Evolutionary conservation across 176 grass and related monocot species (phyloP).

Genomic region (Otatea glauca): DNA sequence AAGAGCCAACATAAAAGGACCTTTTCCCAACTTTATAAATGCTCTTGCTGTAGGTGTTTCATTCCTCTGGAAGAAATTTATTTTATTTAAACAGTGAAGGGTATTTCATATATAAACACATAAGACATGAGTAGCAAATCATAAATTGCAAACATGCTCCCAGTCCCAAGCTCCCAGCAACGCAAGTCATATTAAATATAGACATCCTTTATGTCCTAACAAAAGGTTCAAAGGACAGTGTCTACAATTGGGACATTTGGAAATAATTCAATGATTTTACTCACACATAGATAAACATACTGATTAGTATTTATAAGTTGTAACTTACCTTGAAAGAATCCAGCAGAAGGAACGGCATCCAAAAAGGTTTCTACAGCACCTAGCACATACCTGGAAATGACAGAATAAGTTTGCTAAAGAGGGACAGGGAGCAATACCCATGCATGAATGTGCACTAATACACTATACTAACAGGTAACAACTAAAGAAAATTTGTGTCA

Average conservation of each 20-base stretch:
- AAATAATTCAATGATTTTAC: constrained; percentile 13
- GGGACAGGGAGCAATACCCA: not conserved
- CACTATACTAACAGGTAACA: not conserved
- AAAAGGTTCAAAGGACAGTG: constrained; percentile 5
- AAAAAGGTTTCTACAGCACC: constrained; percentile 99
- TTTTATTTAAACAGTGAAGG: not conserved
- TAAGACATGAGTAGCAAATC: not conserved
- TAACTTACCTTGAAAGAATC: constrained; percentile 82
- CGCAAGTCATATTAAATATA: constrained; percentile 19
- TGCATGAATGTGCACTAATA: not conserved
- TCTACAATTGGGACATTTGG: not conserved
- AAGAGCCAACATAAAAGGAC: not conserved
- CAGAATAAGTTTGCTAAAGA: constrained; percentile 28
- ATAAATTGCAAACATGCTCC: constrained; percentile 16
- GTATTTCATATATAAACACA: not conserved
- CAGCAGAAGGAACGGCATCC: constrained; percentile 87
- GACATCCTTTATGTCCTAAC: constrained; percentile 15
- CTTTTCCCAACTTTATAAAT: not conserved
- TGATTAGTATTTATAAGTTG: constrained; percentile 3
- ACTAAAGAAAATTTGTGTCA: not conserved
- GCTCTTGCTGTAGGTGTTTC: not conserved
- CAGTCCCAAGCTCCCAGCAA: not conserved
- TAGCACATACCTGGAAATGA: constrained; percentile 90
- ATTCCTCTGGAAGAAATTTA: not conserved
- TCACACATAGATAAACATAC: constrained; percentile 37